Evolutionary conservation across 345 rosid species (phyloP).

Genomic region (Ailanthus altissimus): DNA sequence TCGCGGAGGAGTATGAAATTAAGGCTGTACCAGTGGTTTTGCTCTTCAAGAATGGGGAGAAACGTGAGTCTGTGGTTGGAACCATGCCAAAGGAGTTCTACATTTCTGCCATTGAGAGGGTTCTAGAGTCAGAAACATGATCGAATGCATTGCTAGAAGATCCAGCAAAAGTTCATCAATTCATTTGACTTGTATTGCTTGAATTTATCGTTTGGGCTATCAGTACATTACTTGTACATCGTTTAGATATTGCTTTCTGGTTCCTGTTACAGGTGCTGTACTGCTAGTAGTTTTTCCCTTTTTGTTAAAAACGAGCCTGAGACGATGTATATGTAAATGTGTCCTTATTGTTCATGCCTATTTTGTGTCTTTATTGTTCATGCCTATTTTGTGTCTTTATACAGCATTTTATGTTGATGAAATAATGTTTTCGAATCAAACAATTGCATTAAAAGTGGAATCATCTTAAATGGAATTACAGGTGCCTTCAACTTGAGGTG

Average conservation of each 20-base stretch:
- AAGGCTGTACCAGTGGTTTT: conserved; percentile 92
- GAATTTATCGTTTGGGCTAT: background rate
- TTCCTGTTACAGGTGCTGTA: background rate
- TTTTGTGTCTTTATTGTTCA: background rate
- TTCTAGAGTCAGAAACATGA: conserved; percentile 49
- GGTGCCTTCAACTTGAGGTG: background rate
- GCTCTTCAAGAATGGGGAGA: conserved; percentile 84
- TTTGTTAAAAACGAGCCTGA: background rate
- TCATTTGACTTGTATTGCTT: background rate
- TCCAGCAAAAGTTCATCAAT: background rate
- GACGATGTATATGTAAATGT: conserved; percentile 14
- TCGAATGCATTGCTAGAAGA: background rate
- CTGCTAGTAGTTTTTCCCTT: background rate
- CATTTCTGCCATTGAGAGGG: conserved; percentile 85
- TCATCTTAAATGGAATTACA: background rate
- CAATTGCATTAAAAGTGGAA: background rate
- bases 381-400: background rate
- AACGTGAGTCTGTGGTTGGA: conserved; percentile 70
- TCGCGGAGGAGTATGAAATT: conserved; percentile 78
- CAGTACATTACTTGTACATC: conserved; percentile 13
- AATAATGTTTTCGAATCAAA: background rate
- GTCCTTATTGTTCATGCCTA: conserved; percentile 4
- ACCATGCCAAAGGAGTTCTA: conserved; percentile 98
- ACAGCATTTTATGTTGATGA: background rate
- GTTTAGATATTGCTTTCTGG: background rate